These are phyloP conservation scores for Linnemannia exigua DNA, from an alignment of 192 early-diverging fungal species.

Conservation along the genomic window DNA sequence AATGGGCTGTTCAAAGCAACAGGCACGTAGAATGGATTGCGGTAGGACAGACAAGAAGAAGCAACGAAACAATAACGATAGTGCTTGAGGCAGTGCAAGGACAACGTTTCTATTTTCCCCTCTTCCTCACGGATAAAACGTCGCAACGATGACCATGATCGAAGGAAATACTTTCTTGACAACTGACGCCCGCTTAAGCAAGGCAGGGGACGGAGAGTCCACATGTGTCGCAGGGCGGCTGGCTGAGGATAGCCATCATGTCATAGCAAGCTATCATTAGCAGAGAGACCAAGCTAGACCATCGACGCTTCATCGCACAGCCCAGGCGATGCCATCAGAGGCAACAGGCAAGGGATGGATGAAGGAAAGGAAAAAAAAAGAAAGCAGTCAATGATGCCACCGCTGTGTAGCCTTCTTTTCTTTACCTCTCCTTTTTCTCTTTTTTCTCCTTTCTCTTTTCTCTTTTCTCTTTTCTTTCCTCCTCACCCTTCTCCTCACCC, in stretches of 20 bases:
- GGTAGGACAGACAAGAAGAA: too few species aligned
- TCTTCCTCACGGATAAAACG: too few species aligned
- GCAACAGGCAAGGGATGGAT: background rate
- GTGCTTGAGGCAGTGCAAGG: too few species aligned
- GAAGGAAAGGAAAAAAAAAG: background rate
- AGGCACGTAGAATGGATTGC: too few species aligned
- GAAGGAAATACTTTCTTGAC: too few species aligned
- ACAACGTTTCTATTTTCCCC: too few species aligned
- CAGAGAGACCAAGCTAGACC: background rate
- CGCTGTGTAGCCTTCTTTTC: constrained; percentile 7
- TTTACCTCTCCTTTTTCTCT: background rate
- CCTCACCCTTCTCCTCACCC: background rate
- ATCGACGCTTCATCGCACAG: background rate
- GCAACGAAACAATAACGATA: too few species aligned
- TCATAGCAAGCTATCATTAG: background rate
- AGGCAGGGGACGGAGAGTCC: background rate
- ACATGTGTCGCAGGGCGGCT: background rate
- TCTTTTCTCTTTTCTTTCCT: background rate
- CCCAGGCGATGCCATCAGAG: background rate
- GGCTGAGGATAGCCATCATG: background rate
- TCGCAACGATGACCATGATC: too few species aligned
- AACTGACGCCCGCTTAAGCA: too few species aligned
- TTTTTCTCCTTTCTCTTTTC: background rate
- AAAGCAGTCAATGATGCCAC: background rate
- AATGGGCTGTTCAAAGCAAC: too few species aligned